Percentiles rank a stretch among this genome's conserved stretches.
Conservation (phyloP, 371 early-diverging fungal genomes). For the Mucor circinelloides region DNA sequence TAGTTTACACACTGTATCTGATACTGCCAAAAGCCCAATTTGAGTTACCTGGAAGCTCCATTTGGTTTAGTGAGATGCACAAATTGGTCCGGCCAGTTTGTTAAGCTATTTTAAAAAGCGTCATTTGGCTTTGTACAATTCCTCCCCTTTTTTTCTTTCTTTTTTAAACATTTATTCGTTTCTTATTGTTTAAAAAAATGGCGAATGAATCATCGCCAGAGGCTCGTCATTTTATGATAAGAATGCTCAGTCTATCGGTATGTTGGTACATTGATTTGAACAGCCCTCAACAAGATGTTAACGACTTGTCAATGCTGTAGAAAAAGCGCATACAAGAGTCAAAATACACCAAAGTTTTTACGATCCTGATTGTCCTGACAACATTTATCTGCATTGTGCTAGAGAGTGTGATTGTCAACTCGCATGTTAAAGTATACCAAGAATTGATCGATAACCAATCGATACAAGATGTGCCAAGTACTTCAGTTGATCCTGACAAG, state of each 20-base stretch:
- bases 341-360: constrained; percentile 35
- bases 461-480: constrained; percentile 1
- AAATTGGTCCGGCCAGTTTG: too few relatives aligned
- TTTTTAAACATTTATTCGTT: neutral
- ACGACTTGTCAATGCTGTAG: neutral
- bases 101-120: too few relatives aligned
- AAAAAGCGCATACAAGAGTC: constrained; percentile 32
- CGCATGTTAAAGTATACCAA: constrained; percentile 29
- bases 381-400: constrained; percentile 44
- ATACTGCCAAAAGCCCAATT: neutral
- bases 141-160: neutral
- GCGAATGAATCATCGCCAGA: neutral
- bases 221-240: neutral
- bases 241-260: neutral
- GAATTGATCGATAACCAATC: constrained; percentile 10
- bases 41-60: neutral
- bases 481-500: constrained; percentile 12
- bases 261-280: neutral
- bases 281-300: neutral
- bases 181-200: neutral
- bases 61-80: too few relatives aligned
- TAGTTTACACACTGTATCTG: too few relatives aligned
- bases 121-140: neutral
- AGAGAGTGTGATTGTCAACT: constrained; percentile 37
- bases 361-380: constrained; percentile 23